These are phyloP conservation scores for Serendipita vermifera DNA, from an alignment of 768 basidiomycete species.

Conservation along the genomic window DNA sequence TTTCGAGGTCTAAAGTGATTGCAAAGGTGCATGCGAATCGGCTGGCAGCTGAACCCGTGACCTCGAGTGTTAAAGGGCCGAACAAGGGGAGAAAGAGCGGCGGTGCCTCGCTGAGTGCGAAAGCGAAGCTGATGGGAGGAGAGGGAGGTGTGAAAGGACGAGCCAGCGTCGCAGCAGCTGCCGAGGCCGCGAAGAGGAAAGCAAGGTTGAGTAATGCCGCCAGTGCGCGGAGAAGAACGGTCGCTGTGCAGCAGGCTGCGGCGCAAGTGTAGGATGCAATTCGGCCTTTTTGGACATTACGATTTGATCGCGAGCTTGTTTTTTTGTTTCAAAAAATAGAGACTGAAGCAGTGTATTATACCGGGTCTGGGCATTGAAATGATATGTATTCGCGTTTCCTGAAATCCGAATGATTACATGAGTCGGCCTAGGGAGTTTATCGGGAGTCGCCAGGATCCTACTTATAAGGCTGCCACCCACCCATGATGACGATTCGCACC, in stretches of 20 bases:
- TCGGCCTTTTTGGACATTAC: too few relatives aligned
- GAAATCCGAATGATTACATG: too few relatives aligned
- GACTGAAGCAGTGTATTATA: too few relatives aligned
- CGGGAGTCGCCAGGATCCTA: too few relatives aligned
- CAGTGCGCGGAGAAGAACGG: neutral
- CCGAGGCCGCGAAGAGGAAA: neutral
- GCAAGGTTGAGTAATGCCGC: neutral
- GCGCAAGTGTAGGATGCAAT: too few relatives aligned
- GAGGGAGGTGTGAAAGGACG: neutral
- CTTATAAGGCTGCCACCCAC: too few relatives aligned
- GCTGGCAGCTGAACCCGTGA: slow-evolving; percentile 15
- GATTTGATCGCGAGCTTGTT: too few relatives aligned
- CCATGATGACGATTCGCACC: neutral
- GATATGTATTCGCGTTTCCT: slow-evolving; percentile 5
- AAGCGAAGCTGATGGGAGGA: slow-evolving; percentile 1
- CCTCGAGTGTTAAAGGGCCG: neutral
- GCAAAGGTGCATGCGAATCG: slow-evolving; percentile 64
- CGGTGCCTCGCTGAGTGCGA: neutral
- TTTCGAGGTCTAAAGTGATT: slow-evolving; percentile 71
- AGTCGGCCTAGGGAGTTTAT: neutral
- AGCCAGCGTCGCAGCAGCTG: neutral
- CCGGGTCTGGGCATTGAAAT: neutral
- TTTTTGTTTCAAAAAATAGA: too few relatives aligned
- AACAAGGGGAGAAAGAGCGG: neutral
- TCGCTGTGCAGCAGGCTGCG: too few relatives aligned